Conservation (phyloP, 1,139 yeast genomes). For the Magnusiomyces tetraspermus region DNA sequence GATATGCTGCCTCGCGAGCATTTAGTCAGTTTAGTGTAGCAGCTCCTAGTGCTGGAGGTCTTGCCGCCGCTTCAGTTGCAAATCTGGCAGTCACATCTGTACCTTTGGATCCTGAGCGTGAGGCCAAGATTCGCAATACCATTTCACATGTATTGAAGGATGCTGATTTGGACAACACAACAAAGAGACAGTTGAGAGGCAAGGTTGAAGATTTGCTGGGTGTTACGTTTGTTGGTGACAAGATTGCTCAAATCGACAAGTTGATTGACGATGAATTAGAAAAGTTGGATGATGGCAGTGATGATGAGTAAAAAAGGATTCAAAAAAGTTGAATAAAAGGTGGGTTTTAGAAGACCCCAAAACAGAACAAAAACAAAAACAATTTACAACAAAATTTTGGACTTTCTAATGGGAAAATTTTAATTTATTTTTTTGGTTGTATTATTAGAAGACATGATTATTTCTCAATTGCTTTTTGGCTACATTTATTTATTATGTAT, state of each 20-base stretch:
- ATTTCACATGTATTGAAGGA: constrained; percentile 28
- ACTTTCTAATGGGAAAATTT: no score
- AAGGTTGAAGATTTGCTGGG: constrained; percentile 33
- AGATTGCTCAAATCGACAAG: constrained; percentile 27
- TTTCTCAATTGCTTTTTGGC: no score
- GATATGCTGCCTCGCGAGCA: constrained; percentile 1
- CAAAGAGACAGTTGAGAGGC: constrained; percentile 32
- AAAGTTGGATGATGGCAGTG: constrained; percentile 21
- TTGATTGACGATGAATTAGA: constrained; percentile 33
- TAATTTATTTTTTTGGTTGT: no score
- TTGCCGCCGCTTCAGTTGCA: no score
- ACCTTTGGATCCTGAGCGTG: constrained; percentile 19
- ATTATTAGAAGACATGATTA: no score
- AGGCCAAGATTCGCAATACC: constrained; percentile 20
- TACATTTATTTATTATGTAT: no score
- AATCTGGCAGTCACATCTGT: no score
- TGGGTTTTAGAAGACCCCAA: no score
- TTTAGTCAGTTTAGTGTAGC: constrained; percentile 1
- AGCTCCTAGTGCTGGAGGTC: background rate
- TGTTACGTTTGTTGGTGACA: constrained; percentile 27
- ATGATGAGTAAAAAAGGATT: constrained; percentile 3
- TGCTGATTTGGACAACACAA: constrained; percentile 32
- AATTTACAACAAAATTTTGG: no score
- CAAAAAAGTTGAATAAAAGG: no score
- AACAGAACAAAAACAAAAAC: no score